Evolutionary conservation across 768 basidiomycete genomes (phyloP).

Genomic region (Leccinum subtestaceum): DNA sequence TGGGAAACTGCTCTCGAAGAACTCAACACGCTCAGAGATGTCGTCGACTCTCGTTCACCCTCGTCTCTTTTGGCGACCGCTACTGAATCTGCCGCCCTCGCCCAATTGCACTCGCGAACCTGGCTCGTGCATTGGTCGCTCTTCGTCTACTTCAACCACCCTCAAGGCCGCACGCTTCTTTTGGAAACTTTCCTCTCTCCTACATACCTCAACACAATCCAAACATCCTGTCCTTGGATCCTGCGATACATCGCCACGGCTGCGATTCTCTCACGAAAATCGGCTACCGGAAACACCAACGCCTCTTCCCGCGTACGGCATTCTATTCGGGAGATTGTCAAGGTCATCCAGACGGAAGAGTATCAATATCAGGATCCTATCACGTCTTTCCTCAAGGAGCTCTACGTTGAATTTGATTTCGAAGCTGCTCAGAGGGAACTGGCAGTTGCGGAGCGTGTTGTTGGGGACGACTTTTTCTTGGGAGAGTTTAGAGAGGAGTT

Average conservation of each 20-base stretch:
- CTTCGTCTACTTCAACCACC: slow-evolving; percentile 98
- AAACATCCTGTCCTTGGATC: slow-evolving; percentile 92
- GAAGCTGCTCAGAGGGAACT: slow-evolving; percentile 89
- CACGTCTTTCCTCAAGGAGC: slow-evolving; percentile 88
- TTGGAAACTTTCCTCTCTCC: slow-evolving; percentile 97
- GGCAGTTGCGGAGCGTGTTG: slow-evolving; percentile 72
- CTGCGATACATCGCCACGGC: slow-evolving; percentile 92
- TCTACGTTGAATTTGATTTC: slow-evolving; percentile 96
- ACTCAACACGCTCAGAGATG: slow-evolving; percentile 90
- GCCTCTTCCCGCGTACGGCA: slow-evolving; percentile 75
- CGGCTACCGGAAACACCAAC: slow-evolving; percentile 46
- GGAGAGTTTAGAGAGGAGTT: slow-evolving; percentile 90
- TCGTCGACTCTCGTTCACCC: slow-evolving; percentile 77
- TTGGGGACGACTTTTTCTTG: slow-evolving; percentile 93
- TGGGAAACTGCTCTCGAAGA: slow-evolving; percentile 97
- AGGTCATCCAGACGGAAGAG: slow-evolving; percentile 91
- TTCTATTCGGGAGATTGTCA: slow-evolving; percentile 88
- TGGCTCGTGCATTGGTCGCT: slow-evolving; percentile 98
- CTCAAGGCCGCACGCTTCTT: slow-evolving; percentile 83
- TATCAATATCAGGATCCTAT: slow-evolving; percentile 96
- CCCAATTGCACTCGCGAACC: slow-evolving; percentile 89
- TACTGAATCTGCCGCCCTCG: slow-evolving; percentile 66
- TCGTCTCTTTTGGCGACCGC: slow-evolving; percentile 45
- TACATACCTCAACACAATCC: slow-evolving; percentile 97
- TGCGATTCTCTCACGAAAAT: slow-evolving; percentile 86